Conservation (phyloP, 768 basidiomycete genomes). For the Cubamyces lactineus region DNA sequence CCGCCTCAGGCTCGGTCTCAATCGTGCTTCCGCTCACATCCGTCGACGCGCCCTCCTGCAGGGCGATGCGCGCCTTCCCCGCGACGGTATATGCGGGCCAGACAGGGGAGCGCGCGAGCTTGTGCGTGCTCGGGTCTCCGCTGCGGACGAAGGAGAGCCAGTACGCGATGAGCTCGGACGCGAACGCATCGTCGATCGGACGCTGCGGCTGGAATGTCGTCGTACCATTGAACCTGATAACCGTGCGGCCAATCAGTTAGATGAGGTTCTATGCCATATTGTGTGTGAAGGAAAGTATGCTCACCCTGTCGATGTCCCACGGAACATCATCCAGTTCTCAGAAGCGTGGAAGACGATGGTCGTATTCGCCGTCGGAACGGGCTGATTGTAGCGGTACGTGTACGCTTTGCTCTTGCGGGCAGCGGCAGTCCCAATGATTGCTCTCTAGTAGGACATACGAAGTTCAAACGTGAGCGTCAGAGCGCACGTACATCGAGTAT, state of each 20-base stretch:
- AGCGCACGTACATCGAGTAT: background rate
- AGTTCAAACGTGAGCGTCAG: background rate
- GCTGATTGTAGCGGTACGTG: slow-evolving; percentile 65
- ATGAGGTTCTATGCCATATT: too few relatives aligned
- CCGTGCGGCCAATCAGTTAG: too few relatives aligned
- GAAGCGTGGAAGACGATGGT: slow-evolving; percentile 50
- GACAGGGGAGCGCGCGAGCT: slow-evolving; percentile 51
- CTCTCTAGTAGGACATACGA: slow-evolving; percentile 29
- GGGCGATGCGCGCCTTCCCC: slow-evolving; percentile 45
- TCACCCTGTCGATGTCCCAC: slow-evolving; percentile 62
- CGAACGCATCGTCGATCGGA: slow-evolving; percentile 52
- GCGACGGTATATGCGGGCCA: slow-evolving; percentile 47
- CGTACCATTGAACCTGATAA: slow-evolving; percentile 49
- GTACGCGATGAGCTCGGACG: slow-evolving; percentile 62
- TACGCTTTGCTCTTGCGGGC: slow-evolving; percentile 42
- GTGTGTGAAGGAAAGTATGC: slow-evolving; percentile 11
- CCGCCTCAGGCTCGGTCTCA: slow-evolving; percentile 42
- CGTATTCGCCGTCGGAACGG: slow-evolving; percentile 46
- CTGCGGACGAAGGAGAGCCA: slow-evolving; percentile 68
- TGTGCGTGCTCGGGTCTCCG: slow-evolving; percentile 58
- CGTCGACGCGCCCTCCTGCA: slow-evolving; percentile 44
- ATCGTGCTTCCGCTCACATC: slow-evolving; percentile 44
- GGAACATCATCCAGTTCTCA: slow-evolving; percentile 74
- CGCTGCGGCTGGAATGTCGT: slow-evolving; percentile 51
- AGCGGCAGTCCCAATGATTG: slow-evolving; percentile 49